Conservation (phyloP, 805 yeast species). For the Kregervanrija pseudodelftensis region DNA sequence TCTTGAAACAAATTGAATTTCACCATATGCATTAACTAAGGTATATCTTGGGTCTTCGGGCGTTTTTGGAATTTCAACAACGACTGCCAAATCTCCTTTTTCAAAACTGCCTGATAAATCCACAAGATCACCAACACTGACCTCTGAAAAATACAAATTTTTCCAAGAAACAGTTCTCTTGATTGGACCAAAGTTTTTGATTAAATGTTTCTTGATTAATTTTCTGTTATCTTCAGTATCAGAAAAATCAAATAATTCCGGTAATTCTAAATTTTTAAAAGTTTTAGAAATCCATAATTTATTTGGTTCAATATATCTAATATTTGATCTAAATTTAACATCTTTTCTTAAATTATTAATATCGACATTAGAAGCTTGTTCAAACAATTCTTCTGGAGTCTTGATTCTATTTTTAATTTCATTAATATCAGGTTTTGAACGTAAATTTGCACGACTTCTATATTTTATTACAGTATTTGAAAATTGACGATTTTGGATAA, state of each 20-base stretch:
- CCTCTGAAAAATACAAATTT: slow-evolving; percentile 20
- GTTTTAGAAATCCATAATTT: slow-evolving; percentile 19
- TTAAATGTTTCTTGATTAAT: slow-evolving; percentile 9
- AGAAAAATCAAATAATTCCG: slow-evolving; percentile 11
- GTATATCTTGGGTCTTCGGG: slow-evolving; percentile 50
- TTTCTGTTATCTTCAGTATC: slow-evolving; percentile 14
- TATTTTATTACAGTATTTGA: too few species aligned
- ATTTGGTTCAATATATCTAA: slow-evolving; percentile 25
- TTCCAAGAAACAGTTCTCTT: slow-evolving; percentile 8
- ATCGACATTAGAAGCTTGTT: slow-evolving; percentile 21
- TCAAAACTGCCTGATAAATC: slow-evolving; percentile 37
- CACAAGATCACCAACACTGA: slow-evolving; percentile 59
- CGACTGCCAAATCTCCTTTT: slow-evolving; percentile 42
- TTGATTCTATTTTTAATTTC: slow-evolving; percentile 10
- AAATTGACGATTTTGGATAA: too few species aligned
- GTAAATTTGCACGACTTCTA: too few species aligned
- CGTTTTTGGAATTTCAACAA: slow-evolving; percentile 45
- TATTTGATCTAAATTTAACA: slow-evolving; percentile 14
- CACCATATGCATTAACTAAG: slow-evolving; percentile 51
- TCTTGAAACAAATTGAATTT: slow-evolving; percentile 40
- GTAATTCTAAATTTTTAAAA: slow-evolving; percentile 9
- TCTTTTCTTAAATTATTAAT: slow-evolving; percentile 20
- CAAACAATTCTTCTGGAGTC: slow-evolving; percentile 27
- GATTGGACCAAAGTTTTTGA: slow-evolving; percentile 13
- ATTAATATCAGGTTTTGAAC: too few species aligned